Evolutionary conservation across 306 rosid genomes (phyloP).

Genomic region (Cucumis hystrix): DNA sequence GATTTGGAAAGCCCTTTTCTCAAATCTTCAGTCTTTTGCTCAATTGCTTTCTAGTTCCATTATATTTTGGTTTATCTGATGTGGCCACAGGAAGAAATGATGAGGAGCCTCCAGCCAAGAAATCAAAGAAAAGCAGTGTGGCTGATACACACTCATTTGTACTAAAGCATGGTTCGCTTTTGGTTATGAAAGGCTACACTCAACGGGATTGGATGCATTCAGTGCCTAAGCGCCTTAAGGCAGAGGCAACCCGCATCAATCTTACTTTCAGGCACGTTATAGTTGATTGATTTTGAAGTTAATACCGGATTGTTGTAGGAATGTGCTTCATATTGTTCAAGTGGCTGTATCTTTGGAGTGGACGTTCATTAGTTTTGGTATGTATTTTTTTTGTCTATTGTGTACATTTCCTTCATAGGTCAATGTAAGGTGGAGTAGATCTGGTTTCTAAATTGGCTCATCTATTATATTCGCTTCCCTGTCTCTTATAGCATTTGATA

Average conservation of each 20-base stretch:
- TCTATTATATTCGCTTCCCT: neutral
- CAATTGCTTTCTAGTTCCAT: neutral
- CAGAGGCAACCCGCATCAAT: slow-evolving; percentile 67
- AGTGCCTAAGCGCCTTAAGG: slow-evolving; percentile 70
- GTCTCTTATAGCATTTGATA: neutral
- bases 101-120: slow-evolving; percentile 48
- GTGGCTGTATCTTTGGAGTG: neutral
- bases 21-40: neutral
- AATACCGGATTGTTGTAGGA: neutral
- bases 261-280: slow-evolving; percentile 77
- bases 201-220: slow-evolving; percentile 96
- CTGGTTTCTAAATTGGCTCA: neutral
- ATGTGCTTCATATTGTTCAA: neutral
- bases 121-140: slow-evolving; percentile 35
- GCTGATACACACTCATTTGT: slow-evolving; percentile 47
- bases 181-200: slow-evolving; percentile 83
- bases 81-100: slow-evolving; percentile 23
- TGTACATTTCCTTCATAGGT: neutral
- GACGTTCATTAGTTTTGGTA: neutral
- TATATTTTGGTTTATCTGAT: neutral
- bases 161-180: slow-evolving; percentile 75
- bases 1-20: neutral
- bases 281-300: neutral
- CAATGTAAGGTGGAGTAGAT: neutral
- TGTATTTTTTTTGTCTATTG: neutral